phyloP scores from a whole-genome alignment of 306 rosid genomes.

The Prunus armeniaca region DNA sequence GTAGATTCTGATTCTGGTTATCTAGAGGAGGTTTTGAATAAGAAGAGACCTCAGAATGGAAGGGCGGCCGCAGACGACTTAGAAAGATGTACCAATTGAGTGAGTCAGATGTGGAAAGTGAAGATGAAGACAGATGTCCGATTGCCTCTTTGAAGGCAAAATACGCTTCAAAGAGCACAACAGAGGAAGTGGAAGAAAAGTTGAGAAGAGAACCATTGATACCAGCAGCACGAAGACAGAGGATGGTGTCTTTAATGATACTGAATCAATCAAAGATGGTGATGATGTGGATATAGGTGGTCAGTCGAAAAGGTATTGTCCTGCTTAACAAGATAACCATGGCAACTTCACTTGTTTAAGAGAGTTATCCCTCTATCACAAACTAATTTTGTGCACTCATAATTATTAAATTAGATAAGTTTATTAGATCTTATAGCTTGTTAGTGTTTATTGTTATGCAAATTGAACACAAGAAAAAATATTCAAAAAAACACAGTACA shows the following conservation, averaged over 20 bases:
- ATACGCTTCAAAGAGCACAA: slow-evolving; percentile 24
- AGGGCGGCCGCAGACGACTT: slow-evolving; percentile 36
- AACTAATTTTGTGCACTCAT: not conserved
- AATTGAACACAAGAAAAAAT: not conserved
- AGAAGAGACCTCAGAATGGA: slow-evolving; percentile 32
- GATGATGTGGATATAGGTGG: slow-evolving; percentile 30
- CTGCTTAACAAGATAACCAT: not conserved
- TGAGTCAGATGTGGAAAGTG: slow-evolving; percentile 39
- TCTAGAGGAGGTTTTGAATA: slow-evolving; percentile 39
- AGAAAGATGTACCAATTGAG: slow-evolving; percentile 50
- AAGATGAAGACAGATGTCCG: slow-evolving; percentile 43
- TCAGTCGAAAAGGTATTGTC: slow-evolving; percentile 35
- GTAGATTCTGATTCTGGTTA: slow-evolving; percentile 16
- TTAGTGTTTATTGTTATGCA: not conserved
- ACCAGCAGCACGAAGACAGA: slow-evolving; percentile 33
- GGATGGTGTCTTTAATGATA: slow-evolving; percentile 23
- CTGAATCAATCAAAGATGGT: slow-evolving; percentile 22
- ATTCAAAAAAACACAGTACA: not conserved
- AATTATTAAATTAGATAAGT: not conserved
- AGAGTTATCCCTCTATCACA: not conserved
- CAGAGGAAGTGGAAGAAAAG: slow-evolving; percentile 32
- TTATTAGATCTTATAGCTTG: not conserved
- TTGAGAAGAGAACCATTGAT: slow-evolving; percentile 28
- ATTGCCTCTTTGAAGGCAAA: slow-evolving; percentile 48
- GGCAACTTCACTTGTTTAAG: not conserved